Evolutionary conservation across 1,284 basidiomycete species (phyloP).

Genomic region (Marasmius tenuissimus): DNA sequence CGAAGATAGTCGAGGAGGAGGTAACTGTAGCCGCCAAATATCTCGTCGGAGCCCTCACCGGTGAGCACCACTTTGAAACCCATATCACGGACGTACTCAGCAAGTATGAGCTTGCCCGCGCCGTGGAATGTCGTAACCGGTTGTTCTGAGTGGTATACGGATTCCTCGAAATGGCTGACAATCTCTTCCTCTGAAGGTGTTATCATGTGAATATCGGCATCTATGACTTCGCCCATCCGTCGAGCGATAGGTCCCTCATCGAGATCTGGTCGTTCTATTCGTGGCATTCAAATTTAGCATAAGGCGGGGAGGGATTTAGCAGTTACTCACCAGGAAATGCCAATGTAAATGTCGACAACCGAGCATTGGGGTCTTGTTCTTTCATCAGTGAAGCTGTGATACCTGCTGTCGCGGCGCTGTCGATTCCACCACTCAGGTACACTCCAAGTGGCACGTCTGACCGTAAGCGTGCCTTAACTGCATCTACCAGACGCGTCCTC

Average conservation of each 20-base stretch:
- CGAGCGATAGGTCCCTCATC: constrained; percentile 12
- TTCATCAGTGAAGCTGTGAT: constrained; percentile 13
- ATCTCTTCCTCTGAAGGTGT: constrained; percentile 14
- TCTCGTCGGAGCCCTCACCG: constrained; percentile 19
- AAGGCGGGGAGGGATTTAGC: background rate
- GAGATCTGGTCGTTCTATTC: background rate
- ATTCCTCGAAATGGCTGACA: constrained; percentile 13
- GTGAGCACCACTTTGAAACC: constrained; percentile 20
- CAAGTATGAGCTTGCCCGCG: constrained; percentile 15
- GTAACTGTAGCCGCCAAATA: constrained; percentile 16
- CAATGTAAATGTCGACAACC: constrained; percentile 8
- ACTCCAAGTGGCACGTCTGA: constrained; percentile 13
- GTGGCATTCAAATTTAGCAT: background rate
- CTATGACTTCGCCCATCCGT: constrained; percentile 14
- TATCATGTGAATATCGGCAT: constrained; percentile 12
- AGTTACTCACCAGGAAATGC: constrained; percentile 9
- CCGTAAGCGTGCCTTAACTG: constrained; percentile 10
- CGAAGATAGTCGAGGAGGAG: constrained; percentile 17
- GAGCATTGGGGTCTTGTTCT: constrained; percentile 11
- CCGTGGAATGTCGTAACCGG: constrained; percentile 12
- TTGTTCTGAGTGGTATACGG: constrained; percentile 14
- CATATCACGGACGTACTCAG: constrained; percentile 9
- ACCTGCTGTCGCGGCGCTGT: constrained; percentile 17
- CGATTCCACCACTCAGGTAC: constrained; percentile 19
- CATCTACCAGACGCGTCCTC: constrained; percentile 9